Evolutionary conservation across 768 basidiomycete genomes (phyloP).

Genomic region (Boletus speciosus): DNA sequence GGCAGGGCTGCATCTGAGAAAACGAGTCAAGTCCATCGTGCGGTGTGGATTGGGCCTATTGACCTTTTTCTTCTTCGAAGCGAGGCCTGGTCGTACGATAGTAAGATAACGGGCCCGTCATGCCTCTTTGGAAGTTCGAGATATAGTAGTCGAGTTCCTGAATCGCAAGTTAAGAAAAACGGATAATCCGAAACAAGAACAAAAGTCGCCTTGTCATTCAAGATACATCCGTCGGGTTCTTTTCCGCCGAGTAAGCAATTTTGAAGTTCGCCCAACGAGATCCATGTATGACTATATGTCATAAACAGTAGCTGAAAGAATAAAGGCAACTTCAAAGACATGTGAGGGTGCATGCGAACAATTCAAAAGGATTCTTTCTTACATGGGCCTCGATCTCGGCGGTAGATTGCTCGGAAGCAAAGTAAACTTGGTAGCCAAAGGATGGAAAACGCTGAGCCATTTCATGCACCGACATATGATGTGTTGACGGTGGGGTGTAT

Average conservation of each 20-base stretch:
- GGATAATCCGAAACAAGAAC: not conserved
- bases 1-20: slow-evolving; percentile 43
- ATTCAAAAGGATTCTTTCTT: slow-evolving; percentile 7
- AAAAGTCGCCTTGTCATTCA: slow-evolving; percentile 17
- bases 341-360: slow-evolving; percentile 9
- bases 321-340: slow-evolving; percentile 24
- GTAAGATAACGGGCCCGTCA: slow-evolving; percentile 75
- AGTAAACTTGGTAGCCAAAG: slow-evolving; percentile 67
- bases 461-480: slow-evolving; percentile 49
- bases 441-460: slow-evolving; percentile 51
- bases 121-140: slow-evolving; percentile 42
- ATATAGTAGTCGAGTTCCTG: slow-evolving; percentile 59
- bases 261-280: slow-evolving; percentile 8
- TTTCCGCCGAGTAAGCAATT: slow-evolving; percentile 1
- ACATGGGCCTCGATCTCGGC: slow-evolving; percentile 58
- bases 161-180: slow-evolving; percentile 8
- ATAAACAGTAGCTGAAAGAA: slow-evolving; percentile 18
- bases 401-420: slow-evolving; percentile 51
- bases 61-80: slow-evolving; percentile 61
- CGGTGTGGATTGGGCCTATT: not conserved
- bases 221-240: slow-evolving; percentile 10
- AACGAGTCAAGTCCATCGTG: not conserved
- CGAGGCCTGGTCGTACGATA: slow-evolving; percentile 61
- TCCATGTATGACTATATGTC: not conserved
- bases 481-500: slow-evolving; percentile 54